A percentile compares a stretch with the other conserved stretches of the same genome.
Conservation (phyloP, 2,329 filamentous ascomycete genomes). For the Elsinoe perseae region DNA sequence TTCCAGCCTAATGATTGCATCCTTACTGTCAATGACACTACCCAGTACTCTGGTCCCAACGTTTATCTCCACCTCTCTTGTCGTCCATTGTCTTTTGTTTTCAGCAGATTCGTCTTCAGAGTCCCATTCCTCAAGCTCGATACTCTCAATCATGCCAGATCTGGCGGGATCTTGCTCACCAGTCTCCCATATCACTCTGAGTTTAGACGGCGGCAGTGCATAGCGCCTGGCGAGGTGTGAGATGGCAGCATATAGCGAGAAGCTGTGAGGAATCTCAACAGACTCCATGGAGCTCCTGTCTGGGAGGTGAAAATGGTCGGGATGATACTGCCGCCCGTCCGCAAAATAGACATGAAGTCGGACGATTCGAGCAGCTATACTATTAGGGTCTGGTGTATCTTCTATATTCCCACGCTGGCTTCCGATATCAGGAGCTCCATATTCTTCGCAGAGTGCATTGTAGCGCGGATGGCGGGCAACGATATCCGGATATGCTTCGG, state of each 20-base stretch:
- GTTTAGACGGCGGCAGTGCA: constrained; percentile 51
- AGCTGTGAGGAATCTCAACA: constrained; percentile 60
- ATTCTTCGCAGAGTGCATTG: constrained; percentile 61
- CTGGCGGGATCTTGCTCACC: constrained; percentile 76
- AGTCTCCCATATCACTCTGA: constrained; percentile 77
- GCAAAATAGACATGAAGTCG: constrained; percentile 51
- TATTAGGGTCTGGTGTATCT: constrained; percentile 54
- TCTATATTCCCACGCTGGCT: constrained; percentile 36
- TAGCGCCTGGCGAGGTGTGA: constrained; percentile 70
- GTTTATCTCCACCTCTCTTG: constrained; percentile 69
- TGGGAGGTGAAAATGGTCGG: constrained; percentile 18
- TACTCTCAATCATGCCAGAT: constrained; percentile 48
- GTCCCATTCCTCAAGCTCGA: constrained; percentile 33
- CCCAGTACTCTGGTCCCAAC: constrained; percentile 75
- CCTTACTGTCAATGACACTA: constrained; percentile 68
- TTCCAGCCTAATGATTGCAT: constrained; percentile 66
- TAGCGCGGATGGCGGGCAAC: constrained; percentile 63
- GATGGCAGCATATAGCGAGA: constrained; percentile 74
- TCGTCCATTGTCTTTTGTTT: constrained; percentile 52
- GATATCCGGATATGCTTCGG: constrained; percentile 48
- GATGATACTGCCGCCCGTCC: constrained; percentile 19
- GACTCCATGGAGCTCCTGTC: constrained; percentile 21
- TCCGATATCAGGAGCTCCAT: constrained; percentile 62
- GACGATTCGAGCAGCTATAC: constrained; percentile 71
- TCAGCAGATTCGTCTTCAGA: constrained; percentile 36